These are phyloP conservation scores for Drechslerella coelobrocha DNA, from an alignment of 2,329 filamentous ascomycete species.

Conservation along the genomic window DNA sequence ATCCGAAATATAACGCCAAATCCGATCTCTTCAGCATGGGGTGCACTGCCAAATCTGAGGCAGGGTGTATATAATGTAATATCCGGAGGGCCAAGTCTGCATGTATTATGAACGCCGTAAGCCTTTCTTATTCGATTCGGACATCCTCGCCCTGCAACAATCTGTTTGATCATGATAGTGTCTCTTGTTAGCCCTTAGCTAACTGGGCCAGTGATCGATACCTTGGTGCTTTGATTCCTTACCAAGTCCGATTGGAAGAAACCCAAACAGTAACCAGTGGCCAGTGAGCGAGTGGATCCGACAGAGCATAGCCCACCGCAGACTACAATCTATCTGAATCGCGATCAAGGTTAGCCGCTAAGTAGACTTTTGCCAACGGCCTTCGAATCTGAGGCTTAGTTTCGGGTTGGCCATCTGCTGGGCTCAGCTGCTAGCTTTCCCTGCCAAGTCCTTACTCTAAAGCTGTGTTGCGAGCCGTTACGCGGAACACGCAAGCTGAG, in stretches of 20 bases:
- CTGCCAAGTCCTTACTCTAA: too few relatives aligned
- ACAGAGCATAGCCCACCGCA: background rate
- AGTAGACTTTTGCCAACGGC: slow-evolving; percentile 16
- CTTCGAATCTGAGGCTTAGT: background rate
- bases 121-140: slow-evolving; percentile 9
- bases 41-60: slow-evolving; percentile 10
- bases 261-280: too few relatives aligned
- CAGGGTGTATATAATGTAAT: background rate
- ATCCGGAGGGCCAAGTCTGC: background rate
- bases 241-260: background rate
- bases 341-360: slow-evolving; percentile 28
- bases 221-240: background rate
- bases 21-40: slow-evolving; percentile 34
- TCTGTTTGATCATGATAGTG: background rate
- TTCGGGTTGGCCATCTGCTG: too few relatives aligned
- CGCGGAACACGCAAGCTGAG: too few relatives aligned
- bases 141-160: background rate
- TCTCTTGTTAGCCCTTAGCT: background rate
- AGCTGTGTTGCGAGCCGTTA: too few relatives aligned
- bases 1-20: slow-evolving; percentile 19
- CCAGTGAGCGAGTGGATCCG: too few relatives aligned
- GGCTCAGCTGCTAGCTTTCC: too few relatives aligned
- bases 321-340: slow-evolving; percentile 43
- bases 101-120: background rate
- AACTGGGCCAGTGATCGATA: background rate